phyloP scores from a whole-genome alignment of 495 filamentous ascomycete species.

The Penicillium paradoxum region DNA sequence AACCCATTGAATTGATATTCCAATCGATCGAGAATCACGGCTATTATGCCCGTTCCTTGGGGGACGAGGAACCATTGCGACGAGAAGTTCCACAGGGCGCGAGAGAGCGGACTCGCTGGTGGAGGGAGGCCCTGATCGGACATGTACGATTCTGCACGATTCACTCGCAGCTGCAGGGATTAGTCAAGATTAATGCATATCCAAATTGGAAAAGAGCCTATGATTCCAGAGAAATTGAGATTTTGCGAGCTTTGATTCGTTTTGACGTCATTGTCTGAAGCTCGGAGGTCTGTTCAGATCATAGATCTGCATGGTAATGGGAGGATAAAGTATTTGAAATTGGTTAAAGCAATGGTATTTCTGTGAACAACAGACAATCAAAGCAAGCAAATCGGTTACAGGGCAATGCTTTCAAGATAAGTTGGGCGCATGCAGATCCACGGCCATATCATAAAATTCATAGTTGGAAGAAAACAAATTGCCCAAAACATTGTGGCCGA shows the following conservation, averaged over 20 bases:
- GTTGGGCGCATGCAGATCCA: neutral
- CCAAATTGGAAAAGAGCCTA: no score
- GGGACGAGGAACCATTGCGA: conserved; percentile 32
- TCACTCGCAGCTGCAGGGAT: neutral
- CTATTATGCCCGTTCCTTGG: conserved; percentile 28
- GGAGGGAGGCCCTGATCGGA: neutral
- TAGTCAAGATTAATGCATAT: neutral
- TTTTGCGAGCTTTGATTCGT: neutral
- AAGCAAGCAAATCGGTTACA: neutral
- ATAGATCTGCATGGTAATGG: neutral
- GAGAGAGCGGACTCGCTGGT: conserved; percentile 11
- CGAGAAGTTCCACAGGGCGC: conserved; percentile 27
- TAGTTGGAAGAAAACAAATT: neutral
- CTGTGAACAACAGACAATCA: neutral
- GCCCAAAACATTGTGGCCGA: neutral
- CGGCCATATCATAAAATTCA: neutral
- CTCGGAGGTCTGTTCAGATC: neutral
- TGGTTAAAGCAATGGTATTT: neutral
- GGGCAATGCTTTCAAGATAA: neutral
- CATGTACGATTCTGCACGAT: neutral
- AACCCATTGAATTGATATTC: conserved; percentile 32
- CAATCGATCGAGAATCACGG: conserved; percentile 25
- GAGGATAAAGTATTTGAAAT: neutral
- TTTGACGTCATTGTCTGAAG: conserved; percentile 2
- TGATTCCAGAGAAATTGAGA: no score